Conservation (phyloP, 805 yeast genomes). For the Kuraishia capsulata region DNA sequence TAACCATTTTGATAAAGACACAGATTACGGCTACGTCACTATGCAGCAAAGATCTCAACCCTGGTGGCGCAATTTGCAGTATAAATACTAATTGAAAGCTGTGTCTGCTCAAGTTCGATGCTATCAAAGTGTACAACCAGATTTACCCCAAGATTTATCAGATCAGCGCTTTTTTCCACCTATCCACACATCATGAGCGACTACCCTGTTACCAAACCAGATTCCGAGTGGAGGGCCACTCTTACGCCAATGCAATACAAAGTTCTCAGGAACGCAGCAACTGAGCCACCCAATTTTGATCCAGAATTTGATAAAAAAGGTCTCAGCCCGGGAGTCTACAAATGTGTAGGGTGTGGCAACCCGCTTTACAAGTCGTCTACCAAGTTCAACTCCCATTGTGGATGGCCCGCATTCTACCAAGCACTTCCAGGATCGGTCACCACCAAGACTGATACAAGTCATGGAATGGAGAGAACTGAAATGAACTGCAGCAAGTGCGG, state of each 20-base stretch:
- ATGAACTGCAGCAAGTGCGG: slow-evolving; percentile 85
- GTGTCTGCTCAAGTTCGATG: no score
- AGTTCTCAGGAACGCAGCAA: slow-evolving; percentile 66
- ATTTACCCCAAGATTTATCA: no score
- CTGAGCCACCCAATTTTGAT: slow-evolving; percentile 54
- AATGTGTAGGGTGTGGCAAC: slow-evolving; percentile 77
- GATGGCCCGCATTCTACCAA: slow-evolving; percentile 96
- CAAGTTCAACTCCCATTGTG: slow-evolving; percentile 87
- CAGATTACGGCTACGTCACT: no score
- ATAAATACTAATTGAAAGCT: no score
- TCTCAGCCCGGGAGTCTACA: slow-evolving; percentile 48
- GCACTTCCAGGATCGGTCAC: slow-evolving; percentile 76
- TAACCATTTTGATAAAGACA: no score
- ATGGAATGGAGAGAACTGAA: slow-evolving; percentile 82
- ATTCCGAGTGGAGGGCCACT: slow-evolving; percentile 70
- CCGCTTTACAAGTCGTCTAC: slow-evolving; percentile 75
- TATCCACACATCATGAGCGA: not conserved
- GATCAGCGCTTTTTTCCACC: no score
- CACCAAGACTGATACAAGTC: slow-evolving; percentile 46
- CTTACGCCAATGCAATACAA: slow-evolving; percentile 70
- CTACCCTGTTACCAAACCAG: not conserved
- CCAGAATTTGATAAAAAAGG: not conserved
- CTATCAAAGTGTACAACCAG: no score
- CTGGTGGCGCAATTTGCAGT: no score
- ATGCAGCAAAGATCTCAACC: no score